phyloP scores from a whole-genome alignment of 2,329 filamentous ascomycete species.

The Tolypocladium guangdongense region DNA sequence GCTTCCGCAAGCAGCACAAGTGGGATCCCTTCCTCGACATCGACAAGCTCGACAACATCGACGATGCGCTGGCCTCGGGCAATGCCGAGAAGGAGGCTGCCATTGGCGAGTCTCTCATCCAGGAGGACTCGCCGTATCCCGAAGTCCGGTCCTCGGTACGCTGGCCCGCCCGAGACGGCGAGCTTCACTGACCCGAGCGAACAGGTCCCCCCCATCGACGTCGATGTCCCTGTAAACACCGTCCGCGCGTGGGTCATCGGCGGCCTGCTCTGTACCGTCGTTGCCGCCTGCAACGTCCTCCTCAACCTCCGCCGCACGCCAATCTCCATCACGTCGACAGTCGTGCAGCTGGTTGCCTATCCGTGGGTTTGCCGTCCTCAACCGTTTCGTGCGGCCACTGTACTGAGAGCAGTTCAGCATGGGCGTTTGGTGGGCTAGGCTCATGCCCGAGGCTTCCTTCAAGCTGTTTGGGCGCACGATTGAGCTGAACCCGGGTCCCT shows the following conservation, averaged over 20 bases:
- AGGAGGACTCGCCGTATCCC: constrained; percentile 36
- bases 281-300: constrained; percentile 45
- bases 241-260: constrained; percentile 52
- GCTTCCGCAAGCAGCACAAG: constrained; percentile 38
- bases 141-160: constrained; percentile 14
- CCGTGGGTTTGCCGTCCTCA: constrained; percentile 15
- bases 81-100: constrained; percentile 32
- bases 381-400: neutral
- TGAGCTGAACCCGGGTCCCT: constrained; percentile 28
- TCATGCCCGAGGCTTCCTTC: constrained; percentile 19
- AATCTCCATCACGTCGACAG: constrained; percentile 39
- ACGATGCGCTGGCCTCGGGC: constrained; percentile 31
- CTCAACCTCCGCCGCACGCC: constrained; percentile 38
- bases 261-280: constrained; percentile 43
- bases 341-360: constrained; percentile 43
- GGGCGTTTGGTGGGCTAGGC: constrained; percentile 19
- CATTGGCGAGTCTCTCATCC: constrained; percentile 33
- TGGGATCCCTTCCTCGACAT: constrained; percentile 47
- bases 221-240: constrained; percentile 43
- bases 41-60: constrained; percentile 39
- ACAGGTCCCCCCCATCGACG: constrained; percentile 28
- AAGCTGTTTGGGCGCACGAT: constrained; percentile 18
- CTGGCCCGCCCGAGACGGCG: neutral
- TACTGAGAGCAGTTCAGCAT: constrained; percentile 7
- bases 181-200: neutral